Evolutionary conservation across 768 basidiomycete genomes (phyloP), one percentile per base, ranked within the genome.

Genomic region (Rhodotorula kratochvilovae): DNA sequence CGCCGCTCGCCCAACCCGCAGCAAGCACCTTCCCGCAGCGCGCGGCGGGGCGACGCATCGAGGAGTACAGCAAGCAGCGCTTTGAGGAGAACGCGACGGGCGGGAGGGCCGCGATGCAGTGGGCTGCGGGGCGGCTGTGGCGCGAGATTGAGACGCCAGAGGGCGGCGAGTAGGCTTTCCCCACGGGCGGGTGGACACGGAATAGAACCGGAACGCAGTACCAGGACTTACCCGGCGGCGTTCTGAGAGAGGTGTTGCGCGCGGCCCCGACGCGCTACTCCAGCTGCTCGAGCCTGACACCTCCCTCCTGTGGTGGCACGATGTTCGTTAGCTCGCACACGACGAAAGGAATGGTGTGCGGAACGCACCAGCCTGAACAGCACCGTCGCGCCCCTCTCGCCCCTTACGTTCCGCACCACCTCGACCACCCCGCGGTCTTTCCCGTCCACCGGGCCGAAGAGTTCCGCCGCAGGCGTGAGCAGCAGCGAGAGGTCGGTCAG

Each of bases 81-180:
- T 75, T 72, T 31, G 71, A 69, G 59, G 61, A 57, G 61, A 75
- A 75, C 39, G 74, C 74, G 39, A 33, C 39, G 13, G 59, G 46
- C n/a, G 74, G 74, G 6, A 51, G 71, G 43, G 46, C 35, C 4
- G 74, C 74, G 29, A 72, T 75, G 74, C 43, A 61, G 64, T 67
- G 51, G 54, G 65, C 65, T 15, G 70, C 64, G 56, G 59, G 50
- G 45, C 57, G 48, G n/a, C 53, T 67, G 27, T 73, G 72, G 72
- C 54, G 60, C 1, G 46, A 61, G 29, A 50, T 61, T 16, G 60
- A 61, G 60, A 36, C 31, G 21, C 60, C 60, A 1, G 33, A 50
- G 23, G 60, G 60, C 5, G 60, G 60, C 19, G 60, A 61, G 60
- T 61, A 42, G 25, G 48, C 45, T 23, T 43, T 43, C 43, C 43